Conservation (phyloP, 345 rosid genomes). For the Populus davidiana region DNA sequence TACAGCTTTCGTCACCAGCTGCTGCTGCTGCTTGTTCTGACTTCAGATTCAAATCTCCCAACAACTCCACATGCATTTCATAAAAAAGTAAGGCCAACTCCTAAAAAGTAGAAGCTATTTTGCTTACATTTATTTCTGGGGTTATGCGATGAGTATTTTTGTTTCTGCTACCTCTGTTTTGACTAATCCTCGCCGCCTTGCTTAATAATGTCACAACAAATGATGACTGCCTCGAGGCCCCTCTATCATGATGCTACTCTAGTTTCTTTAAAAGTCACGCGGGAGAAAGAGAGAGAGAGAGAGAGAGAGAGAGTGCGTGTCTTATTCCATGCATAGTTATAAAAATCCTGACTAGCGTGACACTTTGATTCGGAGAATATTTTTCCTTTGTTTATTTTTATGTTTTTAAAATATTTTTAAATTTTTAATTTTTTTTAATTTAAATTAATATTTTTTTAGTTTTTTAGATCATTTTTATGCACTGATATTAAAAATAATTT, state of each 20-base stretch:
- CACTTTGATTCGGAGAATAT: too few relatives aligned
- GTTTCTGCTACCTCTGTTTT: background rate
- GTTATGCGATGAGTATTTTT: background rate
- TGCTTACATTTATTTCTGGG: background rate
- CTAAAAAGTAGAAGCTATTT: background rate
- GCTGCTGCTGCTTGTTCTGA: background rate
- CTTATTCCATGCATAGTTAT: too few relatives aligned
- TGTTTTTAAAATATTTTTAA: too few relatives aligned
- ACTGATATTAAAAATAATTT: too few relatives aligned
- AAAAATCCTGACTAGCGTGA: too few relatives aligned
- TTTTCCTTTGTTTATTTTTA: too few relatives aligned
- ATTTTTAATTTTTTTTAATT: too few relatives aligned
- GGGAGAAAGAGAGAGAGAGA: background rate
- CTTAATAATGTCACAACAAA: background rate
- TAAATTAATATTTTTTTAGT: too few relatives aligned
- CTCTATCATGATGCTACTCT: background rate
- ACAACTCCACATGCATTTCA: conserved; percentile 38
- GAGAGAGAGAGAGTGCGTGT: too few relatives aligned
- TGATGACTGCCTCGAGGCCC: background rate
- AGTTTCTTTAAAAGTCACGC: background rate
- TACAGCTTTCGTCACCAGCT: background rate
- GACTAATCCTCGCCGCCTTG: background rate
- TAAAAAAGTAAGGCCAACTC: background rate
- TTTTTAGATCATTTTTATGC: too few relatives aligned
- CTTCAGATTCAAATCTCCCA: conserved; percentile 29